A percentile compares a stretch with the other conserved stretches of the same genome.
phyloP scores from a whole-genome alignment of 495 filamentous ascomycete genomes.

The Schizothecium vesticola region DNA sequence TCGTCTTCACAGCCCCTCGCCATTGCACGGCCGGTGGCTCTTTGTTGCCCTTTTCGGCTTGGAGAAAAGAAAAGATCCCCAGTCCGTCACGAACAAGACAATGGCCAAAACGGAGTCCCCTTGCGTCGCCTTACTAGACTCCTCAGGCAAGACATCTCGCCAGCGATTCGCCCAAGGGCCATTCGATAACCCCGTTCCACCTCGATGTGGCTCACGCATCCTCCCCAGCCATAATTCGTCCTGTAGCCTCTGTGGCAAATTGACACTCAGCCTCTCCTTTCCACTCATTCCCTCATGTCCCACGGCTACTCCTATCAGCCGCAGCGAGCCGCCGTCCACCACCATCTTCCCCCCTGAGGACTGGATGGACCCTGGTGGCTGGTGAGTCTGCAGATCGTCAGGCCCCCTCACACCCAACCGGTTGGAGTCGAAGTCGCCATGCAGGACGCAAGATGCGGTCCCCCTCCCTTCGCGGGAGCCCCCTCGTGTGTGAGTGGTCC shows the following conservation, averaged over 20 bases:
- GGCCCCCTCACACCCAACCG: background rate
- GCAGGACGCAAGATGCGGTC: background rate
- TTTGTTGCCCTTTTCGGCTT: background rate
- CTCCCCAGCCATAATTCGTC: background rate
- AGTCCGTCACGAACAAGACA: background rate
- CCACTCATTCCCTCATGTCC: background rate
- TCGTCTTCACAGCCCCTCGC: background rate
- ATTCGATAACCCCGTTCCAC: background rate
- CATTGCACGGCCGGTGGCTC: too few species aligned
- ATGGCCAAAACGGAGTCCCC: background rate
- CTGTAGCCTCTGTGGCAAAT: conserved; percentile 1
- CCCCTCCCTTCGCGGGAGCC: background rate
- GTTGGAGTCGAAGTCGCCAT: background rate
- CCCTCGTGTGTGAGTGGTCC: background rate
- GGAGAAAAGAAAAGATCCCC: background rate
- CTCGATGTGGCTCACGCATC: background rate
- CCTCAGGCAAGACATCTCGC: background rate
- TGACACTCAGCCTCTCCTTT: background rate
- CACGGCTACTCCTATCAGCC: background rate
- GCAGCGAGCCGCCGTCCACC: background rate
- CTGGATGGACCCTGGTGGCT: background rate
- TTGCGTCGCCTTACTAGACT: background rate
- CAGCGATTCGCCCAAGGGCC: too few species aligned
- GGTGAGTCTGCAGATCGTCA: background rate
- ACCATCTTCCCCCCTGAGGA: too few species aligned